Base-by-base conservation (phyloP, 2,329 filamentous ascomycete genomes). In the Phialocephala sp. region DNA sequence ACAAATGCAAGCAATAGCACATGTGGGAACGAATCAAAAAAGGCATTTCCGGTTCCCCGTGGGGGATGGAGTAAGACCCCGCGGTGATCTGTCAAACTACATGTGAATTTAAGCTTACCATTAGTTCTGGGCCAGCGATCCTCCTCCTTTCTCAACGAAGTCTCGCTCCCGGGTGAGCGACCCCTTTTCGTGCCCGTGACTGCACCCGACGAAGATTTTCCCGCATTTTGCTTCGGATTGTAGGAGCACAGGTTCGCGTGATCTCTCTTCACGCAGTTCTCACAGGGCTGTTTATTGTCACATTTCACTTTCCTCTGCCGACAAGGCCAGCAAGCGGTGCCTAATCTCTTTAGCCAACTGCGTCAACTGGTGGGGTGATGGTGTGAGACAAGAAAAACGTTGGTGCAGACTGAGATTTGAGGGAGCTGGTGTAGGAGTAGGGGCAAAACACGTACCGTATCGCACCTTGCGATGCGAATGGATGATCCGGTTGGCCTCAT, bases 301-400 rank as follows among this genome's bases (percentile, higher is more conserved):
- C 87, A 90, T 78, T 89, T 89, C 47, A 90, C 87, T 77, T 90
- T 89, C 69, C 87, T 83, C 76, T 89, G 87, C 55, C 87, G 82
- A 74, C 87, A 90, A 14, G 87, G 87, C 87, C 87, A 90, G 72
- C 87, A 90, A 65, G 63, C 69, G 22, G 75, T 76, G 24, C 75
- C 74, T 73, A 62, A 24, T 14, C 32, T 63, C 14, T 61, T 71
- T 58, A 71, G 67, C 60, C 27, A 61, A 20, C 39, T 37, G 20
- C 39, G 32, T 39, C 24, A 50, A 15, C 27, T 43, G 45, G n/a
- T 45, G 35, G 24, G 27, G 64, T 54, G 56, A 56, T 57, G 58
- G 35, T 39, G 27, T n/a, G n/a, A n/a, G 6, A 41, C 47, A 59
- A 62, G 50, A 62, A 54, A 60, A 60, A 18, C n/a, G n/a, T 37